A percentile compares a stretch with the other conserved stretches of the same genome.
Evolutionary conservation across 768 basidiomycete species (phyloP).

Genomic region (Pleurotus tuber-regium): DNA sequence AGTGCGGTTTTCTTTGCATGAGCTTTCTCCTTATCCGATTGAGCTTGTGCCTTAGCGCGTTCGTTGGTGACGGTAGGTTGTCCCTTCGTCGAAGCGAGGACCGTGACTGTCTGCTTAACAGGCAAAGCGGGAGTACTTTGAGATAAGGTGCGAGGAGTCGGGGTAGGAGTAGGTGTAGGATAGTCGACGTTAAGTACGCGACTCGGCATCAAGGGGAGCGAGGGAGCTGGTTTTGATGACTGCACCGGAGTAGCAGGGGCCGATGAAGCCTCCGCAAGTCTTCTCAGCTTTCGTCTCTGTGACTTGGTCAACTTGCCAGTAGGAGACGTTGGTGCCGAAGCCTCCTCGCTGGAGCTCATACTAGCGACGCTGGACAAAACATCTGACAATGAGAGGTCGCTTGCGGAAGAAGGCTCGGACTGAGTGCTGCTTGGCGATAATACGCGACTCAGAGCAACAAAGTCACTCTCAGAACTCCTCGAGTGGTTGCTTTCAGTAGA

Average conservation of each 20-base stretch:
- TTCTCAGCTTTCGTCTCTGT: neutral
- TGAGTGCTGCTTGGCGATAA: constrained; percentile 19
- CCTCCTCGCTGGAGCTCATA: neutral
- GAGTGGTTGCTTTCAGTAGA: constrained; percentile 26
- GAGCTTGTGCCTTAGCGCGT: constrained; percentile 9
- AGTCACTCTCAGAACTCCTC: constrained; percentile 46
- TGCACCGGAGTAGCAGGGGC: neutral
- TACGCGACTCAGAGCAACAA: constrained; percentile 42
- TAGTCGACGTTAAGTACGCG: constrained; percentile 1
- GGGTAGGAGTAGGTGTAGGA: neutral
- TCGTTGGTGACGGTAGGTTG: too few species aligned
- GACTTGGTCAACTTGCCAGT: neutral
- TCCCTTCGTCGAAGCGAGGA: too few species aligned
- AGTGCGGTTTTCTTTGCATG: constrained; percentile 10
- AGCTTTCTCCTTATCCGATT: constrained; percentile 14
- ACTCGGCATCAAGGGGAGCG: constrained; percentile 4
- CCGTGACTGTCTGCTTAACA: neutral
- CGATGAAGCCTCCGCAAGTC: neutral
- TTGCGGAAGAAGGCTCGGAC: neutral
- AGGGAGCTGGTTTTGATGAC: too few species aligned
- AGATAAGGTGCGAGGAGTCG: neutral
- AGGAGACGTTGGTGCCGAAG: neutral
- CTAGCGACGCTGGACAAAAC: neutral
- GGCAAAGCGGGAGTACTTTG: neutral
- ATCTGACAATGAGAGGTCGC: neutral